Percentiles rank a stretch among this genome's conserved stretches.
These are phyloP conservation scores for Alternaria dauci DNA, from an alignment of 2,329 filamentous ascomycete species.

Conservation along the genomic window DNA sequence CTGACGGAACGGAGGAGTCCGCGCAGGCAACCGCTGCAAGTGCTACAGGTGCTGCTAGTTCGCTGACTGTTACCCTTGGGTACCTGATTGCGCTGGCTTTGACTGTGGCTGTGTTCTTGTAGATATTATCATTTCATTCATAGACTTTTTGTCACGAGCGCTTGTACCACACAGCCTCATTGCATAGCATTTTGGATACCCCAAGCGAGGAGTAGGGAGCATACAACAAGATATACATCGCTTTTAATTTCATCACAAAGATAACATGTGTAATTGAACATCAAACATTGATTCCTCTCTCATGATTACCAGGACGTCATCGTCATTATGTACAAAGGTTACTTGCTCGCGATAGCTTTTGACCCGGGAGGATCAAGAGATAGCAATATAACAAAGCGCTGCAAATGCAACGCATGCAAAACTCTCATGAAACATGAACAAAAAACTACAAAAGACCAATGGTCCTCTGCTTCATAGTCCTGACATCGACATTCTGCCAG, in stretches of 20 bases:
- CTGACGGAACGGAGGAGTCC: conserved; percentile 16
- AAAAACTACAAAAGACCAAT: conserved; percentile 38
- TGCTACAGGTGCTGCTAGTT: conserved; percentile 5
- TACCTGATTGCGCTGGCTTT: conserved; percentile 5
- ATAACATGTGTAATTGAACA: neutral
- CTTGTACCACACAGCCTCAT: neutral
- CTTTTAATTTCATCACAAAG: neutral
- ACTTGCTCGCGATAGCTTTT: neutral
- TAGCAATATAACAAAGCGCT: neutral
- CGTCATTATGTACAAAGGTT: neutral
- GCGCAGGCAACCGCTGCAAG: conserved; percentile 18
- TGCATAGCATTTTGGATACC: neutral
- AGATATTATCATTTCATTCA: neutral
- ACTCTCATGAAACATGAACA: neutral
- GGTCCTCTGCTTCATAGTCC: conserved; percentile 45
- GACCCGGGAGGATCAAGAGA: neutral
- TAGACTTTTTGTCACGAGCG: neutral
- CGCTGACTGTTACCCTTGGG: conserved; percentile 5
- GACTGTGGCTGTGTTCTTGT: conserved; percentile 3
- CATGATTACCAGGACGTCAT: neutral
- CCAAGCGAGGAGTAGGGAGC: neutral
- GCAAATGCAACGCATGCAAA: neutral
- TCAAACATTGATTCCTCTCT: neutral
- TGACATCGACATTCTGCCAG: conserved; percentile 45
- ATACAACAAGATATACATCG: neutral